These are phyloP conservation scores for Blastocladiella britannica DNA, from an alignment of 192 early-diverging fungal genomes.

Conservation along the genomic window DNA sequence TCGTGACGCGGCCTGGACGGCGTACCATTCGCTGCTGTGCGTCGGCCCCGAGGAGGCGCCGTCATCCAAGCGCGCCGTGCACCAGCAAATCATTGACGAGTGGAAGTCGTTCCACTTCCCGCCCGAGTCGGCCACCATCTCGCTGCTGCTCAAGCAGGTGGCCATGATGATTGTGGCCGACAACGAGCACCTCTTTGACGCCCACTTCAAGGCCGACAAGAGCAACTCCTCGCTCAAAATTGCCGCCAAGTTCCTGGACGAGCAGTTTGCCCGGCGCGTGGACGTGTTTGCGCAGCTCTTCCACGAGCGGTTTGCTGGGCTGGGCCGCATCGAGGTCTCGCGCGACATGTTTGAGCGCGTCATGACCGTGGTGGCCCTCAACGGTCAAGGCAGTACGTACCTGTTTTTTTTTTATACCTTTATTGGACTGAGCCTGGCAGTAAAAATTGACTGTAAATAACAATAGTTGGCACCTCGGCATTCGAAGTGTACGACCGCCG, in stretches of 20 bases:
- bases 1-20: not conserved
- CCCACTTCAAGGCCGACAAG: constrained; percentile 3
- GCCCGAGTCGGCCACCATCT: constrained; percentile 2
- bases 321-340: not conserved
- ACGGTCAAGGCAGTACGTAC: not conserved
- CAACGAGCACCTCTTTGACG: not conserved
- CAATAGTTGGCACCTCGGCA: not conserved
- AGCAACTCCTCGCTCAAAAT: constrained; percentile 1
- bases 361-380: not conserved
- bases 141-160: constrained; percentile 1
- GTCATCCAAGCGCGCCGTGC: not conserved
- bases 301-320: not conserved
- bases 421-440: too few relatives aligned
- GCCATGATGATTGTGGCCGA: constrained; percentile 1
- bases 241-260: constrained; percentile 4
- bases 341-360: not conserved
- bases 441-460: too few relatives aligned
- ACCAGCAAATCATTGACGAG: not conserved
- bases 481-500: not conserved
- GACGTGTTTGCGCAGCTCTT: not conserved
- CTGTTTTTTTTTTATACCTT: too few relatives aligned
- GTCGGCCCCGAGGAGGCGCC: not conserved
- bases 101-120: constrained; percentile 5
- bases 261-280: not conserved
- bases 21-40: not conserved